Evolutionary conservation across 1,284 basidiomycete species (phyloP).

Genomic region (Marasmius fiardii): DNA sequence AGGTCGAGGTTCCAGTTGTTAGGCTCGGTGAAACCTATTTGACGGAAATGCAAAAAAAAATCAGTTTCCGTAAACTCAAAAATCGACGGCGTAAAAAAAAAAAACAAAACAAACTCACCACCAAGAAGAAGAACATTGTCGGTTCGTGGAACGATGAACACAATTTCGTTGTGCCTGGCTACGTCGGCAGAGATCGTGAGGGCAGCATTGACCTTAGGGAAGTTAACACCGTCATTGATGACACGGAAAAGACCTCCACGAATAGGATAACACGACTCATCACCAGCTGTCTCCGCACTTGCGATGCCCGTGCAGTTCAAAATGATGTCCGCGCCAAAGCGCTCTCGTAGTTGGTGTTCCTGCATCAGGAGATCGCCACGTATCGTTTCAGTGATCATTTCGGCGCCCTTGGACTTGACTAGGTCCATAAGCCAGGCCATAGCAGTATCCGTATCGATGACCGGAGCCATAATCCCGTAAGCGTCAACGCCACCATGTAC

Average conservation of each 20-base stretch:
- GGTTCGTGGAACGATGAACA: constrained; percentile 32
- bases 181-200: constrained; percentile 24
- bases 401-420: constrained; percentile 28
- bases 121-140: constrained; percentile 29
- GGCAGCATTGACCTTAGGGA: constrained; percentile 31
- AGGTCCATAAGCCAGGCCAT: constrained; percentile 29
- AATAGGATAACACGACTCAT: constrained; percentile 30
- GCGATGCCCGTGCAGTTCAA: constrained; percentile 34
- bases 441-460: constrained; percentile 35
- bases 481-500: constrained; percentile 30
- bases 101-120: constrained; percentile 14
- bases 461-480: constrained; percentile 30
- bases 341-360: constrained; percentile 26
- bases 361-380: constrained; percentile 21
- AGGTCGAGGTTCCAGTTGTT: constrained; percentile 27
- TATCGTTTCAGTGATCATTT: constrained; percentile 27
- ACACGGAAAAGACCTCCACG: constrained; percentile 35
- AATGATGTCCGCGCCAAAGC: constrained; percentile 30
- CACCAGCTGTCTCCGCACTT: constrained; percentile 27
- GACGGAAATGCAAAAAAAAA: not conserved
- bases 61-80: too few species aligned
- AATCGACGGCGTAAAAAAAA: not conserved
- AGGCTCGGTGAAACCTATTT: constrained; percentile 23
- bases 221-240: constrained; percentile 32
- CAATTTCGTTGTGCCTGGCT: constrained; percentile 24